Base-by-base conservation (phyloP, 2,329 filamentous ascomycete genomes). In the Trematosphaeria pertusa region DNA sequence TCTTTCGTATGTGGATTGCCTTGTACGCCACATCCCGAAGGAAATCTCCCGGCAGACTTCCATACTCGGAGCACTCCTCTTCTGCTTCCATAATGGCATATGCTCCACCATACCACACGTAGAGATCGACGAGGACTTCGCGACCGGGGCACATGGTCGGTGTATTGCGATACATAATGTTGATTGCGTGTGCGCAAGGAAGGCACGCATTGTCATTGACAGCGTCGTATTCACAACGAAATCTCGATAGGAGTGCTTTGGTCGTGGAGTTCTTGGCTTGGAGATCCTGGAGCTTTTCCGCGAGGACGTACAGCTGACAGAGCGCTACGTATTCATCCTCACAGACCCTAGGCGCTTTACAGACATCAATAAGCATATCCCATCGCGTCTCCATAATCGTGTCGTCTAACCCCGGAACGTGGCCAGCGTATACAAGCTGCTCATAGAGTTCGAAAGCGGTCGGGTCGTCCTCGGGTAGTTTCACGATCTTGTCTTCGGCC, bases 171-270 rank as follows among this genome's bases (percentile, higher is more conserved):
- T 4, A 37, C 10, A 37, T 24, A 7, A 22, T n/a, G 18, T 37
- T 37, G 20, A 37, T 37, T 12, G 18, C 8, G 8, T 24, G 10
- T 5, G 3, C 12, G 11, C 20, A 18, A n/a, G 37, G 24, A 20
- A 32, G 19, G 10, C 26, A 31, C 34, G 20, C 4, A 2, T 11
- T 33, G 9, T 84, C 77, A 1, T 82, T 79, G 18, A 87, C 75
- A 43, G 28, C 14, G n/a, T n/a, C n/a, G n/a, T n/a, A n/a, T n/a
- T n/a, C n/a, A n/a, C n/a, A n/a, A n/a, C n/a, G n/a, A n/a, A n/a
- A n/a, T n/a, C n/a, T n/a, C n/a, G n/a, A n/a, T n/a, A n/a, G n/a
- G n/a, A 52, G 26, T 3, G 26, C 42, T 12, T 48, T 34, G 3
- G 46, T 38, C 19, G 45, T 37, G 11, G 11, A 11, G 20, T 55